Base-by-base conservation (phyloP, 306 rosid species). In the Carpinus fangiana region DNA sequence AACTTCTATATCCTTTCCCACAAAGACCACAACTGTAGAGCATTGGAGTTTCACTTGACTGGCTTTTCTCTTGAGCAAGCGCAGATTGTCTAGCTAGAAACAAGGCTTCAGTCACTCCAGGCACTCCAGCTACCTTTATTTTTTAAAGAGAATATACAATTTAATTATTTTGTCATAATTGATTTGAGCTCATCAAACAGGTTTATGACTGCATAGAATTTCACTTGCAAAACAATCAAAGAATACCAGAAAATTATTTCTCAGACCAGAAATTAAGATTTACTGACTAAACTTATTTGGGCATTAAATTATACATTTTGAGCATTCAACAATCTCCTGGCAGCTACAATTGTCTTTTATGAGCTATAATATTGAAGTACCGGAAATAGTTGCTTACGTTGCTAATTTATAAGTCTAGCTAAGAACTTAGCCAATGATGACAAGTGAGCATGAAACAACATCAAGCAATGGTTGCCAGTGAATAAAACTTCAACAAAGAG, bases 61-160 rank as follows among this genome's bases (percentile, higher is more conserved):
- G 78, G 12, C 83, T 82, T 38, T 82, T 91, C 94, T 89, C 98
- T 73, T 84, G 86, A 68, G 93, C 90, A 84, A 88, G 88, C 5
- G 89, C 93, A 73, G 93, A 82, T 80, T 91, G 94, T 65, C 94
- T 91, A 31, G 98, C 85, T 65, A 90, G 67, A 86, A 93, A 96
- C 55, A 96, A 70, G 17, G 86, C 88, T 83, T 96, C 99, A 2
- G 97, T 96, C 73, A 93, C 98, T 73, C 99, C 98, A 36, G 98
- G 99, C 81, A 96, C 99, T 41, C 97, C 96, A 54, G 99, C 99
- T 51, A 93, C 89, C 99, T 93, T 78, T 71, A 77, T 59, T 31
- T 28, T 43, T 76, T 13, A 0, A 60, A 8, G 4, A 14, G 46
- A 20, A 51, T 3, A 73, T 43, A 17, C 59, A 82, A 55, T 45